Evolutionary conservation across 345 rosid species (phyloP).

Genomic region (Dimocarpus longan): DNA sequence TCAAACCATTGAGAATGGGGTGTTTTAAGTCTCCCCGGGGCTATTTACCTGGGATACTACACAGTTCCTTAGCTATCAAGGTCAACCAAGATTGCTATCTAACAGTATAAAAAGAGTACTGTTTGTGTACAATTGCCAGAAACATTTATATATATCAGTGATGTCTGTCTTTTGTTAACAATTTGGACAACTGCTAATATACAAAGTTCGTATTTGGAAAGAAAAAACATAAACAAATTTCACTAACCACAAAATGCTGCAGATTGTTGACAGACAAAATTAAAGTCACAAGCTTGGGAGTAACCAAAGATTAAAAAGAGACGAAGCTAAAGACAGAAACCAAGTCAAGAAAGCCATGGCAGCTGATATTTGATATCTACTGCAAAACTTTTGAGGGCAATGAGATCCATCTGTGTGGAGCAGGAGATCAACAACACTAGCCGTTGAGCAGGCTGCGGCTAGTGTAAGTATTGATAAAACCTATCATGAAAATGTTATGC

Average conservation of each 20-base stretch:
- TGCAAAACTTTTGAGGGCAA: slow-evolving; percentile 61
- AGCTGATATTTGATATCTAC: slow-evolving; percentile 79
- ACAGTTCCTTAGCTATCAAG: no score
- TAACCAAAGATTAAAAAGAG: slow-evolving; percentile 85
- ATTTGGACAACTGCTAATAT: background rate
- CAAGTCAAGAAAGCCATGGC: slow-evolving; percentile 88
- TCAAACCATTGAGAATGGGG: background rate
- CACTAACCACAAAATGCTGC: slow-evolving; percentile 10
- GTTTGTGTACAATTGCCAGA: slow-evolving; percentile 19
- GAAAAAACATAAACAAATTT: background rate
- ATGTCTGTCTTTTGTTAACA: slow-evolving; percentile 1
- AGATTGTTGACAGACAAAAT: background rate
- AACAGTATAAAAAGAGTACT: background rate
- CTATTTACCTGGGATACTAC: background rate
- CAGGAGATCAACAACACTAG: slow-evolving; percentile 77
- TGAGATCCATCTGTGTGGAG: slow-evolving; percentile 34
- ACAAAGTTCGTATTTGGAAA: slow-evolving; percentile 11
- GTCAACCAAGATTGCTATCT: background rate
- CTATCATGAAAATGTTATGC: slow-evolving; percentile 35
- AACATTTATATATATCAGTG: background rate
- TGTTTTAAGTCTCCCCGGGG: background rate
- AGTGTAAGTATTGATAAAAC: slow-evolving; percentile 69
- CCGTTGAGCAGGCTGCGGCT: slow-evolving; percentile 81
- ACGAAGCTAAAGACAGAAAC: slow-evolving; percentile 73
- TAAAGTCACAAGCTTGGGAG: slow-evolving; percentile 62